Conservation (phyloP, 495 filamentous ascomycete species). For the Penicillium dipodomyicola region DNA sequence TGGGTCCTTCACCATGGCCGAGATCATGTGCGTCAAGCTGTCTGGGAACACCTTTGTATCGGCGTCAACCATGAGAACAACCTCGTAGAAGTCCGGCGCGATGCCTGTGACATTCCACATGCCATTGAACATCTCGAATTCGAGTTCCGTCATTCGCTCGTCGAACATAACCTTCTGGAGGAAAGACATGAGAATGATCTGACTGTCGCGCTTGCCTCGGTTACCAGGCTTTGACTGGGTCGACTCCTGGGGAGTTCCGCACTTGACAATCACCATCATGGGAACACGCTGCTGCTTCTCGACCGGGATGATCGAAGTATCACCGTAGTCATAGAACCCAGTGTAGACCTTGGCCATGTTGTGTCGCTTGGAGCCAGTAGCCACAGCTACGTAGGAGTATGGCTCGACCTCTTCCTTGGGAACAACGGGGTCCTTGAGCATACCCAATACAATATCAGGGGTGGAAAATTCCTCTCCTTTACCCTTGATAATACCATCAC, state of each 20-base stretch:
- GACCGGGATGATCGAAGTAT: slow-evolving; percentile 68
- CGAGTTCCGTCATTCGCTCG: slow-evolving; percentile 99
- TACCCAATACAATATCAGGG: slow-evolving; percentile 83
- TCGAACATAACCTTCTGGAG: slow-evolving; percentile 99
- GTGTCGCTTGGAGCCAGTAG: slow-evolving; percentile 93
- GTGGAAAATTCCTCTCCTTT: slow-evolving; percentile 85
- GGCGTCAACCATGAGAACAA: slow-evolving; percentile 97
- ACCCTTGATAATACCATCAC: slow-evolving; percentile 97
- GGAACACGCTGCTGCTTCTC: slow-evolving; percentile 98
- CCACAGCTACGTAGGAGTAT: slow-evolving; percentile 96
- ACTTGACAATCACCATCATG: slow-evolving; percentile 97
- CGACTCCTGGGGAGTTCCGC: slow-evolving; percentile 85
- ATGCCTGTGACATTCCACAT: slow-evolving; percentile 98
- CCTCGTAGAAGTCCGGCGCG: slow-evolving; percentile 94
- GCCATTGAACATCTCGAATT: slow-evolving; percentile 99
- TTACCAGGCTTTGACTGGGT: slow-evolving; percentile 86
- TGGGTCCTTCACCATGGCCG: slow-evolving; percentile 98
- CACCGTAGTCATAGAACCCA: slow-evolving; percentile 96
- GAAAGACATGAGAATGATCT: slow-evolving; percentile 99
- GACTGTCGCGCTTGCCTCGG: slow-evolving; percentile 95
- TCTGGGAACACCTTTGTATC: slow-evolving; percentile 99
- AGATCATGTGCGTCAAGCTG: slow-evolving; percentile 96
- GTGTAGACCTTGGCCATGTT: slow-evolving; percentile 99
- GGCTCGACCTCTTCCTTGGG: slow-evolving; percentile 75
- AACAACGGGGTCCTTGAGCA: slow-evolving; percentile 90